phyloP scores from a whole-genome alignment of 441 rosid species.

The Populus hybrid region DNA sequence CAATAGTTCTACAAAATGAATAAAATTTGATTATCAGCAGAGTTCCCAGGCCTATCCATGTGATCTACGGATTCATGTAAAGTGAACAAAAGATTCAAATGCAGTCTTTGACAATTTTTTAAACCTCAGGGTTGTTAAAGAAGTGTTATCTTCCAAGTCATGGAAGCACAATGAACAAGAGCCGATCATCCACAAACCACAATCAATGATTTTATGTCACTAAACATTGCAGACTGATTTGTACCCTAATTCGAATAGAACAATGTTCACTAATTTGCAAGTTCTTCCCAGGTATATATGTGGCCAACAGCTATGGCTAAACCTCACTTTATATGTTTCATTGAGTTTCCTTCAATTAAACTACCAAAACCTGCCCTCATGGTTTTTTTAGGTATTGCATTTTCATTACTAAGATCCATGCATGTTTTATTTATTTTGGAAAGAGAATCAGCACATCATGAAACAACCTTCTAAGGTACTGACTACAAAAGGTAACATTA shows the following conservation, averaged over 20 bases:
- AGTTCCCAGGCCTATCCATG: not conserved
- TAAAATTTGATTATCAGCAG: not conserved
- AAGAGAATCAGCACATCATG: not conserved
- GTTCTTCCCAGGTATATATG: not conserved
- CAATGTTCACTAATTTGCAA: not conserved
- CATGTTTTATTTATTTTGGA: not conserved
- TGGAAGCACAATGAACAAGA: not conserved
- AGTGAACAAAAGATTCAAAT: not conserved
- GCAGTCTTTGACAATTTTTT: not conserved
- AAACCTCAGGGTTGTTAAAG: not conserved
- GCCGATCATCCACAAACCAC: not conserved
- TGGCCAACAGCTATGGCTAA: not conserved
- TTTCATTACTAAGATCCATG: not conserved
- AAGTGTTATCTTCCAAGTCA: not conserved
- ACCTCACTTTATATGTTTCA: not conserved
- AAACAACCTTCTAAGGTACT: slow-evolving; percentile 2
- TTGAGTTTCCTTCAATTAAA: not conserved
- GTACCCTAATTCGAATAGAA: not conserved
- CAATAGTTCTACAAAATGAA: not conserved
- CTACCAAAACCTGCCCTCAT: not conserved
- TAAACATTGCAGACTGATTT: not conserved
- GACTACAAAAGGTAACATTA: not conserved
- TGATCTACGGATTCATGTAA: not conserved
- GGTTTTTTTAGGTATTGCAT: not conserved
- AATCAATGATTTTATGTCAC: not conserved